These are phyloP conservation scores for Eucalyptus sp. DNA, from an alignment of 345 rosid species.

Conservation along the genomic window DNA sequence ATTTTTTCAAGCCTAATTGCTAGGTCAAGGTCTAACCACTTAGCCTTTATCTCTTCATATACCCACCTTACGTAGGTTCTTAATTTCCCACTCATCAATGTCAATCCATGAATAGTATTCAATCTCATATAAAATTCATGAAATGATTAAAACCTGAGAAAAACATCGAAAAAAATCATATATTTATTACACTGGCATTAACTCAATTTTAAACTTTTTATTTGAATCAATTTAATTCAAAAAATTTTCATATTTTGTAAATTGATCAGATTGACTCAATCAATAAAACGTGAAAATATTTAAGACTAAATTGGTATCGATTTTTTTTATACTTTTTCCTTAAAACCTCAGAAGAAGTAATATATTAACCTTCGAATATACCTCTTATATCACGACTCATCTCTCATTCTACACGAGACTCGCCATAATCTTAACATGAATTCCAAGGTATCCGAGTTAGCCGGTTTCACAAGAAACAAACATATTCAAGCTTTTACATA, in stretches of 20 bases:
- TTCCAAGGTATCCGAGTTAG: not conserved
- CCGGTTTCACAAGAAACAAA: not conserved
- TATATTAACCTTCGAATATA: not conserved
- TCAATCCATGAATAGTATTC: not conserved
- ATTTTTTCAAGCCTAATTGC: not conserved
- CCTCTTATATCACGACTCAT: not conserved
- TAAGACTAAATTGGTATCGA: too few relatives aligned
- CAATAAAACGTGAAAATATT: rapidly evolving
- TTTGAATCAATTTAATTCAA: too few relatives aligned
- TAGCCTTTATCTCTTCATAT: not conserved
- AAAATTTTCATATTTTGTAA: too few relatives aligned
- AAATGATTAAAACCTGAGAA: not conserved
- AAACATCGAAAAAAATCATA: too few relatives aligned
- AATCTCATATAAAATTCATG: not conserved
- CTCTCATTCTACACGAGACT: not conserved
- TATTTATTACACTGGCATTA: rapidly evolving
- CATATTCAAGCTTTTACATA: not conserved
- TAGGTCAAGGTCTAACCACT: not conserved
- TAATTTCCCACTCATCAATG: not conserved
- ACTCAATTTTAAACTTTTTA: too few relatives aligned
- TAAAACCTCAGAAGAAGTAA: not conserved
- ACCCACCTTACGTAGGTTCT: not conserved
- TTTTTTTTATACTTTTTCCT: not conserved
- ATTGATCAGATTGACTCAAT: too few relatives aligned
- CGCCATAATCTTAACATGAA: not conserved